Percentiles rank a stretch among this genome's conserved stretches.
These are phyloP conservation scores for Cryphonectria nitschkei DNA, from an alignment of 2,329 filamentous ascomycete species.

Conservation along the genomic window DNA sequence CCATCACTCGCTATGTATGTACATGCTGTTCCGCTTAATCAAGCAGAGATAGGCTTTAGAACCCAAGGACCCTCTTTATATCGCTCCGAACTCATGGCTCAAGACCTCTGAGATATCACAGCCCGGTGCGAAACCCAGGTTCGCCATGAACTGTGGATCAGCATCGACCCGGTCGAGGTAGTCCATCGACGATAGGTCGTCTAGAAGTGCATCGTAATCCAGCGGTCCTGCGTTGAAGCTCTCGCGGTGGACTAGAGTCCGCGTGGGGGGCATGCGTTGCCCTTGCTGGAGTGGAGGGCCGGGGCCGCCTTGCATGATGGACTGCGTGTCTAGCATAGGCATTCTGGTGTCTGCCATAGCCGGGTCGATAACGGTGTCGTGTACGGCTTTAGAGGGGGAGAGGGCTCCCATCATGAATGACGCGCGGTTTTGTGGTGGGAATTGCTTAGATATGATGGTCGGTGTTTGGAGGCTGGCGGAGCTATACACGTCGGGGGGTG, in stretches of 20 bases:
- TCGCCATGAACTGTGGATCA: slow-evolving; percentile 68
- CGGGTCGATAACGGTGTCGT: background rate
- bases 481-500: slow-evolving; percentile 18
- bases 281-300: slow-evolving; percentile 8
- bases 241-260: slow-evolving; percentile 27
- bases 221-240: slow-evolving; percentile 37
- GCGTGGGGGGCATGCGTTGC: slow-evolving; percentile 14
- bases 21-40: background rate
- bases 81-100: slow-evolving; percentile 42
- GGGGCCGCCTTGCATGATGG: slow-evolving; percentile 21
- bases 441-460: slow-evolving; percentile 18
- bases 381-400: slow-evolving; percentile 19
- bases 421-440: slow-evolving; percentile 4
- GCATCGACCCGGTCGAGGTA: slow-evolving; percentile 53
- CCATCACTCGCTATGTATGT: background rate
- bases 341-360: slow-evolving; percentile 12
- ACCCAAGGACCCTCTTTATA: slow-evolving; percentile 23
- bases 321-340: slow-evolving; percentile 11
- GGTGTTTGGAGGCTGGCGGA: slow-evolving; percentile 19
- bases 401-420: slow-evolving; percentile 22
- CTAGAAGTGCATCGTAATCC: slow-evolving; percentile 57
- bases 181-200: slow-evolving; percentile 56
- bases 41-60: background rate
- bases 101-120: slow-evolving; percentile 53
- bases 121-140: slow-evolving; percentile 66